Percentiles rank a stretch among this genome's conserved stretches.
These are phyloP conservation scores for Polytrichum commune DNA, from an alignment of 225 moss, liverwort and hornwort species.

Conservation along the genomic window DNA sequence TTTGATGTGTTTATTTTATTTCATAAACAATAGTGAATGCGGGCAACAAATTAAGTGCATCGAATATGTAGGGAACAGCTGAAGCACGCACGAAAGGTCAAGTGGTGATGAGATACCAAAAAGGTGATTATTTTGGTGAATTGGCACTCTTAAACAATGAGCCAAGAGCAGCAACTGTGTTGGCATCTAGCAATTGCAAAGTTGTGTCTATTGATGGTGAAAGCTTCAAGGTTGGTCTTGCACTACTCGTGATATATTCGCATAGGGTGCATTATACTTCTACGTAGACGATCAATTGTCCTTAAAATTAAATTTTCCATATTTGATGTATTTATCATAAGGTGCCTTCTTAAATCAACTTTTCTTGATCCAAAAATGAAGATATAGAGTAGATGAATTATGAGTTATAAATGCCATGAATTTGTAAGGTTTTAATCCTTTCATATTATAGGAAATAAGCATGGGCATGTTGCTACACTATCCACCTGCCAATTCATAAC, in stretches of 20 bases:
- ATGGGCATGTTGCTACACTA: too few relatives aligned
- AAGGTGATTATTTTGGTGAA: slow-evolving; percentile 97
- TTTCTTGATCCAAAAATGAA: too few relatives aligned
- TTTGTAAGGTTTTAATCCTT: too few relatives aligned
- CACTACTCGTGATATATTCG: neutral
- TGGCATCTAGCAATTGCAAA: slow-evolving; percentile 70
- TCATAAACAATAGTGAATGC: too few relatives aligned
- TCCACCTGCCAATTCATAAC: too few relatives aligned
- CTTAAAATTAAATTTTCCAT: too few relatives aligned
- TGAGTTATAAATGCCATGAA: neutral
- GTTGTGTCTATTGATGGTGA: slow-evolving; percentile 65
- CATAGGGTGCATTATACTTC: too few relatives aligned
- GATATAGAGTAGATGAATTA: neutral
- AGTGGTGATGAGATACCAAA: slow-evolving; percentile 66
- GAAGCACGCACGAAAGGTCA: slow-evolving; percentile 72
- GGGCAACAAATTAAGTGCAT: too few relatives aligned
- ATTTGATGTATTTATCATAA: too few relatives aligned
- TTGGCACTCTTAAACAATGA: slow-evolving; percentile 81
- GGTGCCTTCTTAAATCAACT: neutral
- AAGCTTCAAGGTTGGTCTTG: slow-evolving; percentile 72
- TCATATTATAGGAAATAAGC: too few relatives aligned
- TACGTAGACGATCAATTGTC: neutral
- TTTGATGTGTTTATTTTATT: too few relatives aligned
- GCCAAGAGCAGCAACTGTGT: slow-evolving; percentile 73
- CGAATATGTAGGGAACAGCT: slow-evolving; percentile 48